These are phyloP conservation scores for Zygotorulaspora chibaensis DNA, from an alignment of 805 yeast genomes.

Conservation along the genomic window DNA sequence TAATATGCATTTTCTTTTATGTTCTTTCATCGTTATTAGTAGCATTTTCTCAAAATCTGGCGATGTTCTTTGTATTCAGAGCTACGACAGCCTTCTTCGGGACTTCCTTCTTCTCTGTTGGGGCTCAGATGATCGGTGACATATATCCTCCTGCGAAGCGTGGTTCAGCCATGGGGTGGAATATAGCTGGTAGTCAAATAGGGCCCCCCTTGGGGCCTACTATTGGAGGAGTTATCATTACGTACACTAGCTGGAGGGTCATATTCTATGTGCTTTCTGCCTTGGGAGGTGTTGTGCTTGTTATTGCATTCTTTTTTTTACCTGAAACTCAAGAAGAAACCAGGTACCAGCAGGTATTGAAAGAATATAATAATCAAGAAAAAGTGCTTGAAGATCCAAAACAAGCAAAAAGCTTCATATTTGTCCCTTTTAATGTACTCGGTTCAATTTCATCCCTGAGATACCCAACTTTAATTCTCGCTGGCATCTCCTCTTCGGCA, in stretches of 20 bases:
- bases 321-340: constrained; percentile 42
- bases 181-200: constrained; percentile 47
- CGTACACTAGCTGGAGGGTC: constrained; percentile 49
- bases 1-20: constrained; percentile 39
- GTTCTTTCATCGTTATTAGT: constrained; percentile 33
- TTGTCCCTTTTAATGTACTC: constrained; percentile 44
- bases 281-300: constrained; percentile 37
- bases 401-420: constrained; percentile 39
- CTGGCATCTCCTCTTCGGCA: constrained; percentile 41
- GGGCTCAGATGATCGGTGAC: constrained; percentile 50
- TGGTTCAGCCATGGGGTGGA: constrained; percentile 48
- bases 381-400: constrained; percentile 26
- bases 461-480: constrained; percentile 42
- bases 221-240: constrained; percentile 49
- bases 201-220: constrained; percentile 54
- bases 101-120: constrained; percentile 51
- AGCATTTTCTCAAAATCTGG: constrained; percentile 47
- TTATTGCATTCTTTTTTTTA: constrained; percentile 38
- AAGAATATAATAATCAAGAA: constrained; percentile 24
- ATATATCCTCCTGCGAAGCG: constrained; percentile 47
- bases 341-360: background rate
- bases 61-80: constrained; percentile 52
- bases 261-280: constrained; percentile 49
- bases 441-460: constrained; percentile 41
- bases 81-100: constrained; percentile 50